These are phyloP conservation scores for Termitomyces bulborhizus DNA, from an alignment of 768 basidiomycete genomes.

Conservation along the genomic window DNA sequence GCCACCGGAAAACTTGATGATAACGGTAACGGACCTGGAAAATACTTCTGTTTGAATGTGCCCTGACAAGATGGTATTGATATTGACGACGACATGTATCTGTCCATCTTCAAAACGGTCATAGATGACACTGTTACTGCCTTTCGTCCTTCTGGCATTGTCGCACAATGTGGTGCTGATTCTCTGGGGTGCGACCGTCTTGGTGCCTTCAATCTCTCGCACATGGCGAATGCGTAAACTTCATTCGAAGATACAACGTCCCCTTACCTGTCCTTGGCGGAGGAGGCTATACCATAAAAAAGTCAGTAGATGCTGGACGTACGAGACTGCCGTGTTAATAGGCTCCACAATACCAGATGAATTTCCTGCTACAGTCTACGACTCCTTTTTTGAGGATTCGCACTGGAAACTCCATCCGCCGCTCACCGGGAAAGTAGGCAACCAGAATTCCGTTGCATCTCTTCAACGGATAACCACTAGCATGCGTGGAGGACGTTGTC, in stretches of 20 bases:
- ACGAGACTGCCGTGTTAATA: constrained; percentile 92
- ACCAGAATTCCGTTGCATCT: constrained; percentile 79
- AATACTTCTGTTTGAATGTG: constrained; percentile 93
- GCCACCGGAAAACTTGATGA: constrained; percentile 96
- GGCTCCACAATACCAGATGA: constrained; percentile 79
- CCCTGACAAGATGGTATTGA: constrained; percentile 94
- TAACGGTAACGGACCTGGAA: constrained; percentile 78
- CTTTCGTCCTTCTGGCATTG: constrained; percentile 86
- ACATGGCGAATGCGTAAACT: constrained; percentile 97
- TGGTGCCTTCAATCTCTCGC: constrained; percentile 98
- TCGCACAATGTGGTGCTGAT: constrained; percentile 96
- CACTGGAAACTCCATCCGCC: constrained; percentile 93
- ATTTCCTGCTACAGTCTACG: constrained; percentile 85
- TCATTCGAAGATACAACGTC: constrained; percentile 87
- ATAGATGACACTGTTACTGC: constrained; percentile 90
- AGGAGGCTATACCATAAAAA: constrained; percentile 95
- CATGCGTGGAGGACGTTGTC: too few relatives aligned
- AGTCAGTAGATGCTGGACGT: constrained; percentile 99
- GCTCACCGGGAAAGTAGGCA: constrained; percentile 86
- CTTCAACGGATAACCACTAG: constrained; percentile 84
- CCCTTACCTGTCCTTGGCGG: constrained; percentile 91
- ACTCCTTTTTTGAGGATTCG: constrained; percentile 87
- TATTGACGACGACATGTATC: constrained; percentile 95
- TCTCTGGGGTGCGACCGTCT: constrained; percentile 92
- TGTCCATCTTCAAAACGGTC: constrained; percentile 92